Evolutionary conservation across 176 grass and related monocot species (phyloP).

Genomic region (Chrysopogon serrulatus): DNA sequence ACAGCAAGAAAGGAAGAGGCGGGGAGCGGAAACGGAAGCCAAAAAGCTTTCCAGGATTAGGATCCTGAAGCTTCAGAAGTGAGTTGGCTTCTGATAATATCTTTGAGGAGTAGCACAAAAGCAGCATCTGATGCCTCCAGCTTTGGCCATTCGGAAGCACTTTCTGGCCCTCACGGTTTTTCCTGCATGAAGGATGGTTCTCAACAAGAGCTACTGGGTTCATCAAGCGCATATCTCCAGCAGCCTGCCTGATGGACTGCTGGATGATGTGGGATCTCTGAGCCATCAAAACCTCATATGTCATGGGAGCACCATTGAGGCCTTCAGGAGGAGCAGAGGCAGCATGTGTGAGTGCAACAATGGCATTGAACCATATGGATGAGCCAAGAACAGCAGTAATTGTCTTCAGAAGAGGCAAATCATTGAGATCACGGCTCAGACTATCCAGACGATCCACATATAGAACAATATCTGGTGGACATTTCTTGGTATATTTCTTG

Average conservation of each 20-base stretch:
- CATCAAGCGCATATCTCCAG: slow-evolving; percentile 88
- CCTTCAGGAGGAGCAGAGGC: slow-evolving; percentile 90
- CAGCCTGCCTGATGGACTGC: slow-evolving; percentile 68
- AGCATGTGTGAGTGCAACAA: slow-evolving; percentile 92
- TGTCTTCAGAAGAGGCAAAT: slow-evolving; percentile 81
- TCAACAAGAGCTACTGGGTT: slow-evolving; percentile 88
- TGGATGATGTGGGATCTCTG: slow-evolving; percentile 92
- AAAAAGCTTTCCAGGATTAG: slow-evolving; percentile 65
- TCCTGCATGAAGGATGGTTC: slow-evolving; percentile 87
- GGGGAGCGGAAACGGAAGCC: slow-evolving; percentile 62
- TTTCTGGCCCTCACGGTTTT: slow-evolving; percentile 66
- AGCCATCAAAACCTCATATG: slow-evolving; percentile 86
- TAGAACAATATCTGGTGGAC: slow-evolving; percentile 86
- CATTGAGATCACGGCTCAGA: slow-evolving; percentile 68
- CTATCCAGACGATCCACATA: slow-evolving; percentile 87
- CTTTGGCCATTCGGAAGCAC: slow-evolving; percentile 83
- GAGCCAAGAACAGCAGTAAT: slow-evolving; percentile 77
- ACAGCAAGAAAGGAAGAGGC: slow-evolving; percentile 73
- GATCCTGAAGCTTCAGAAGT: slow-evolving; percentile 81
- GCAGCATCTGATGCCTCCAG: slow-evolving; percentile 82
- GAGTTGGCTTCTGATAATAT: slow-evolving; percentile 88
- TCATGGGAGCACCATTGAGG: slow-evolving; percentile 64
- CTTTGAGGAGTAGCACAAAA: slow-evolving; percentile 93
- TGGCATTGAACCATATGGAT: slow-evolving; percentile 92
- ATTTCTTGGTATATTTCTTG: slow-evolving; percentile 86